These are phyloP conservation scores for Phytophthora pini DNA, from an alignment of 352 stramenopile genomes.

Conservation along the genomic window DNA sequence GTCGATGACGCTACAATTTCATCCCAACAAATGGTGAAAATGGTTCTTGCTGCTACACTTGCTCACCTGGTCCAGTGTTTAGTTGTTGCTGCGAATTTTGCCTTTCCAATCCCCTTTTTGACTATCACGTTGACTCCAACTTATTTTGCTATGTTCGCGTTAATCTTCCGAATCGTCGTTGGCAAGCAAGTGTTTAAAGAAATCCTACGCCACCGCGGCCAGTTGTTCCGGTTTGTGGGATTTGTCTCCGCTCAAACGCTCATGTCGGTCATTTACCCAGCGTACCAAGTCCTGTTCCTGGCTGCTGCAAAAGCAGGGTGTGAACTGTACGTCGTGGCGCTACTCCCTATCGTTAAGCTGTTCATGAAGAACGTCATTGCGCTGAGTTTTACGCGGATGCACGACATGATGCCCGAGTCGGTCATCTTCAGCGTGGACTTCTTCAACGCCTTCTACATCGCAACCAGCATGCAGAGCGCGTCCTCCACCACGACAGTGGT, in stretches of 20 bases:
- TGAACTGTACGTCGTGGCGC: constrained; percentile 10
- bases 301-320: constrained; percentile 1
- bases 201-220: constrained; percentile 5
- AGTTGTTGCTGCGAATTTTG: background rate
- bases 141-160: constrained; percentile 2
- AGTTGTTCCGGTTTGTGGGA: constrained; percentile 7
- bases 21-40: background rate
- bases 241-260: constrained; percentile 11
- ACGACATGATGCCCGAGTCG: constrained; percentile 25
- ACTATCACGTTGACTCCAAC: constrained; percentile 2
- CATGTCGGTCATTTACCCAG: constrained; percentile 24
- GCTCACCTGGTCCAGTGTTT: background rate
- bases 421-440: constrained; percentile 34
- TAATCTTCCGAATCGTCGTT: background rate
- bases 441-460: constrained; percentile 32
- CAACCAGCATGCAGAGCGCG: constrained; percentile 22
- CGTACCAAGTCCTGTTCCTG: constrained; percentile 22
- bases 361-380: constrained; percentile 22
- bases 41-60: background rate
- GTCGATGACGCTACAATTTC: constrained; percentile 12
- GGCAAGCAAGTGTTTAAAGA: background rate
- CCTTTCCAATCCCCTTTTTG: constrained; percentile 32
- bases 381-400: constrained; percentile 3
- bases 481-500: constrained; percentile 8
- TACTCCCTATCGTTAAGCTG: constrained; percentile 19